A percentile compares a stretch with the other conserved stretches of the same genome.
These are phyloP conservation scores for Pontederia paniculata DNA, from an alignment of 176 grass and related monocot species.

Conservation along the genomic window DNA sequence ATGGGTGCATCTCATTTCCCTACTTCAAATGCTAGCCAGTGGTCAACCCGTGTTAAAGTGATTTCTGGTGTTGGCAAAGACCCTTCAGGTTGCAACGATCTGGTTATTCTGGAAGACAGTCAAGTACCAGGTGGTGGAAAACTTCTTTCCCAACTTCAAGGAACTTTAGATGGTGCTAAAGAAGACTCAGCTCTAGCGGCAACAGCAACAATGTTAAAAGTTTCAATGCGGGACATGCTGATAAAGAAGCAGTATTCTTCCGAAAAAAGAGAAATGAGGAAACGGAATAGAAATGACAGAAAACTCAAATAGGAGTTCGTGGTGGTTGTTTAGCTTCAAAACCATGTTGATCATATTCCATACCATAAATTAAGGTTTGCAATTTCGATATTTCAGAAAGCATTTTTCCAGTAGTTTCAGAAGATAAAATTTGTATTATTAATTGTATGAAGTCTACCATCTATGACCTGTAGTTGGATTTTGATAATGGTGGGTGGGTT, in stretches of 20 bases:
- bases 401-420: no score
- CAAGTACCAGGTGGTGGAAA: conserved; percentile 53
- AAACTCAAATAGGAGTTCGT: conserved; percentile 35
- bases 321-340: no score
- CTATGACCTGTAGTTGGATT: no score
- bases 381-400: no score
- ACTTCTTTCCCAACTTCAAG: conserved; percentile 59
- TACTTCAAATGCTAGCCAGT: conserved; percentile 21
- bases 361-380: no score
- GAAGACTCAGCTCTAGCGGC: conserved; percentile 59
- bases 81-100: background rate
- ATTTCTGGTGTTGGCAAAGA: conserved; percentile 24
- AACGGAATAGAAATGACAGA: conserved; percentile 73
- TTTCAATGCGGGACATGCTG: conserved; percentile 73
- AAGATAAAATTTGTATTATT: no score
- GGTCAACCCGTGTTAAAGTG: conserved; percentile 49
- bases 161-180: conserved; percentile 42
- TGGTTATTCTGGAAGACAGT: conserved; percentile 40
- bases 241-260: conserved; percentile 89
- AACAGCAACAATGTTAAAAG: conserved; percentile 45
- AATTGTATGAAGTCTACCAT: no score
- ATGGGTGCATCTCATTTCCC: conserved; percentile 84
- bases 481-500: no score
- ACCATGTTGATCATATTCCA: no score
- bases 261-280: conserved; percentile 75